Evolutionary conservation across 306 rosid species (phyloP).

Genomic region (Lablab purpureus): DNA sequence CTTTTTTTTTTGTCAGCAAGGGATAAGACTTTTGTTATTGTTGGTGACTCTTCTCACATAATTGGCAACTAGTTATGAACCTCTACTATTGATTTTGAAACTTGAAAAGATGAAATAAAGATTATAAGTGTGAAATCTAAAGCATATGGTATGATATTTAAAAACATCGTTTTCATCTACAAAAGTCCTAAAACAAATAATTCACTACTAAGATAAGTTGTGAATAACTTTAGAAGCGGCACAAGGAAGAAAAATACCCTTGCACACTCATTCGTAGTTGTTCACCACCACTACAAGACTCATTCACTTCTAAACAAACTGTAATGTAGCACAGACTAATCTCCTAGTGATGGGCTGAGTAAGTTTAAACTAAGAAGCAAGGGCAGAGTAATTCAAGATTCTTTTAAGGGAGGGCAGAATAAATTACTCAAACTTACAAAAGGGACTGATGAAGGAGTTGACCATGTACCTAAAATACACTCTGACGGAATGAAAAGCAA

Average conservation of each 20-base stretch:
- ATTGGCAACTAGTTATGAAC: neutral
- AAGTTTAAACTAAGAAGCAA: neutral
- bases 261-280: no score
- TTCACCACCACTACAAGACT: neutral
- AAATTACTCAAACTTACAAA: neutral
- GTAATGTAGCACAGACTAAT: neutral
- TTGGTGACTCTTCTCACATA: neutral
- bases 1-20: neutral
- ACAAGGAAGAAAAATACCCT: neutral
- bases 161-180: neutral
- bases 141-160: neutral
- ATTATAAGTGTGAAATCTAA: neutral
- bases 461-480: slow-evolving; percentile 8
- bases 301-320: neutral
- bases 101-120: neutral
- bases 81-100: neutral
- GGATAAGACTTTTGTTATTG: neutral
- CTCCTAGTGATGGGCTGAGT: neutral
- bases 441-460: neutral
- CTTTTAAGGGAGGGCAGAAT: neutral
- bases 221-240: neutral
- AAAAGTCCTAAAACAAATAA: neutral
- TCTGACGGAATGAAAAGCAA: neutral
- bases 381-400: neutral
- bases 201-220: neutral